Evolutionary conservation across 208 protist species (phyloP).

Genomic region (Tritrichomonas musculus): DNA sequence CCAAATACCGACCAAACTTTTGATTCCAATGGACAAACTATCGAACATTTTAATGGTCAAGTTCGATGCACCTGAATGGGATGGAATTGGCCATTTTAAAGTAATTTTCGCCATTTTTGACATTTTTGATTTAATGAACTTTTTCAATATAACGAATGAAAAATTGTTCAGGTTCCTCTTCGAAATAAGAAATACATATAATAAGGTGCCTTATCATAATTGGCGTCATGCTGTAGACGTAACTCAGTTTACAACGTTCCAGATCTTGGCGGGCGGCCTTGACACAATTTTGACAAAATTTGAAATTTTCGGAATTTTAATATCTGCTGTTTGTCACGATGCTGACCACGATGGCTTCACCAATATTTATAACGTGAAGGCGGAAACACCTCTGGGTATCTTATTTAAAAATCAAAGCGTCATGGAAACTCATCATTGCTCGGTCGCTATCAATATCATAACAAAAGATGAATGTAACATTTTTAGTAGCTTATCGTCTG

Average conservation of each 20-base stretch:
- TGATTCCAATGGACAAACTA: background rate
- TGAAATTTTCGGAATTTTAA: constrained; percentile 72
- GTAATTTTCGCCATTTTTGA: constrained; percentile 37
- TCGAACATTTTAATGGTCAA: background rate
- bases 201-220: constrained; percentile 64
- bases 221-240: constrained; percentile 61
- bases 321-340: constrained; percentile 80
- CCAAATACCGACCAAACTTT: background rate
- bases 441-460: constrained; percentile 45
- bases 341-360: constrained; percentile 87
- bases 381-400: constrained; percentile 69
- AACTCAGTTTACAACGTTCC: constrained; percentile 52
- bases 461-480: constrained; percentile 42
- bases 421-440: constrained; percentile 59
- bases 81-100: background rate
- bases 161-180: constrained; percentile 30
- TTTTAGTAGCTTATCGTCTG: constrained; percentile 35
- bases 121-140: constrained; percentile 35
- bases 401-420: constrained; percentile 58
- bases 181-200: constrained; percentile 33
- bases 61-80: constrained; percentile 13
- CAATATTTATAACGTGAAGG: constrained; percentile 83
- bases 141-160: constrained; percentile 33
- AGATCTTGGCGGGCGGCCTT: constrained; percentile 51
- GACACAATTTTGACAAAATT: constrained; percentile 54